phyloP scores from a whole-genome alignment of 768 basidiomycete species.

The Amanita jacksonii region DNA sequence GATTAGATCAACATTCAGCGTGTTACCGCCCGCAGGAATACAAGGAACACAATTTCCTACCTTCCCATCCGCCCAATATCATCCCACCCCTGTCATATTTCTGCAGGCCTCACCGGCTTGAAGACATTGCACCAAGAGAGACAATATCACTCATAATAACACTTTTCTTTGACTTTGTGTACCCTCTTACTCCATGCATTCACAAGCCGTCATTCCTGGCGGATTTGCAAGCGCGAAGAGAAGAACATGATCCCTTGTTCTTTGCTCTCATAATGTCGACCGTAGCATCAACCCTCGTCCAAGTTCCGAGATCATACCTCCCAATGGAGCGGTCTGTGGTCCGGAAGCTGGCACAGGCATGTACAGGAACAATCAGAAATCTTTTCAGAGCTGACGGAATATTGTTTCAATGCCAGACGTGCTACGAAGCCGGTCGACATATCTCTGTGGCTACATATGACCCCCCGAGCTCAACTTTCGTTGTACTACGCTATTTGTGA shows the following conservation, averaged over 20 bases:
- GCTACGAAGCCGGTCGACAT: constrained; percentile 75
- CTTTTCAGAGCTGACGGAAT: constrained; percentile 1
- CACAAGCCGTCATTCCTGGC: constrained; percentile 90
- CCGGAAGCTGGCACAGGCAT: constrained; percentile 63
- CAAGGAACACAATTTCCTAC: constrained; percentile 46
- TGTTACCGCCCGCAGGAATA: constrained; percentile 68
- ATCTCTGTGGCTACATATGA: constrained; percentile 76
- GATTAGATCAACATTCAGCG: no score
- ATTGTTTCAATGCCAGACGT: constrained; percentile 35
- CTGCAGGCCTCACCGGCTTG: constrained; percentile 67
- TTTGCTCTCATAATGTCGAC: constrained; percentile 87
- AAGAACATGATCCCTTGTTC: constrained; percentile 85
- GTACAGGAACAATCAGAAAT: constrained; percentile 1
- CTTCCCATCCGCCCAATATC: constrained; percentile 33
- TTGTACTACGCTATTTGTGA: constrained; percentile 85
- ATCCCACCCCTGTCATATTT: constrained; percentile 63
- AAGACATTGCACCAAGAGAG: constrained; percentile 75
- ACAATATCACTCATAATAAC: constrained; percentile 75
- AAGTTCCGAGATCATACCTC: constrained; percentile 81
- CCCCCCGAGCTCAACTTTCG: constrained; percentile 75
- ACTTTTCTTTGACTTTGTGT: constrained; percentile 91
- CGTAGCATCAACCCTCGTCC: constrained; percentile 79
- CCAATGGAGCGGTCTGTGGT: constrained; percentile 81
- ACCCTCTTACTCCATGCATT: constrained; percentile 82
- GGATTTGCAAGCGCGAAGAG: constrained; percentile 70